phyloP scores from a whole-genome alignment of 208 protist genomes.

The Kentomonas sorsogonicus region DNA sequence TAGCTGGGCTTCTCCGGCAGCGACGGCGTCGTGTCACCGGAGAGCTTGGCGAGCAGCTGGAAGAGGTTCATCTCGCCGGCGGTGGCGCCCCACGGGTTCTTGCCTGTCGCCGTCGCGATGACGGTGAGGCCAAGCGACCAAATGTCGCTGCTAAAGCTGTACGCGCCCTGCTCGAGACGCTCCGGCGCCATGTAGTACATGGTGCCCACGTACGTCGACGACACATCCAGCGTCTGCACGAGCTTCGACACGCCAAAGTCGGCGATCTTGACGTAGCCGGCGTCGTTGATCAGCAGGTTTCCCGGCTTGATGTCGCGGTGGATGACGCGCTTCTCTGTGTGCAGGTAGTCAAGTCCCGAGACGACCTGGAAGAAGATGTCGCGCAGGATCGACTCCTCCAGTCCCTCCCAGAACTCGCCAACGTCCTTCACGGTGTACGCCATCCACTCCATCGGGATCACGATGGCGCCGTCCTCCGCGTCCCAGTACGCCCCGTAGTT shows the following conservation, averaged over 20 bases:
- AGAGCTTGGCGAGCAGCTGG: constrained; percentile 73
- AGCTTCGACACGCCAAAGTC: constrained; percentile 93
- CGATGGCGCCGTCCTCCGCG: constrained; percentile 70
- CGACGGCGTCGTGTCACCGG: constrained; percentile 64
- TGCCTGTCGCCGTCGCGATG: constrained; percentile 71
- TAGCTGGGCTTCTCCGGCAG: constrained; percentile 57
- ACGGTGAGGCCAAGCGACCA: constrained; percentile 91
- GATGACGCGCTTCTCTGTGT: constrained; percentile 85
- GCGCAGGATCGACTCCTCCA: constrained; percentile 76
- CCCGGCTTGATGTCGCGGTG: constrained; percentile 96
- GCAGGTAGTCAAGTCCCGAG: constrained; percentile 75
- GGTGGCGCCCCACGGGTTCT: constrained; percentile 84
- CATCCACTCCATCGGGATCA: constrained; percentile 91
- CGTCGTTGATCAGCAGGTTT: constrained; percentile 95
- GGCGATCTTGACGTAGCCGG: constrained; percentile 86
- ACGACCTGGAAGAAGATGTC: constrained; percentile 85
- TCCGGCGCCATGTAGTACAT: constrained; percentile 94
- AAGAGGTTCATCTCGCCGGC: constrained; percentile 87
- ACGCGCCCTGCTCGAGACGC: constrained; percentile 80
- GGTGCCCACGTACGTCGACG: constrained; percentile 90
- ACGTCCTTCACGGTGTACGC: constrained; percentile 82
- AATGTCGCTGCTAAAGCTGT: constrained; percentile 90
- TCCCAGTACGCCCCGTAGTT: constrained; percentile 89
- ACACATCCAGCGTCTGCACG: constrained; percentile 82
- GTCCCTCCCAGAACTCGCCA: constrained; percentile 68